Conservation (phyloP, 768 basidiomycete species). For the Suillus fuscotomentosus region DNA sequence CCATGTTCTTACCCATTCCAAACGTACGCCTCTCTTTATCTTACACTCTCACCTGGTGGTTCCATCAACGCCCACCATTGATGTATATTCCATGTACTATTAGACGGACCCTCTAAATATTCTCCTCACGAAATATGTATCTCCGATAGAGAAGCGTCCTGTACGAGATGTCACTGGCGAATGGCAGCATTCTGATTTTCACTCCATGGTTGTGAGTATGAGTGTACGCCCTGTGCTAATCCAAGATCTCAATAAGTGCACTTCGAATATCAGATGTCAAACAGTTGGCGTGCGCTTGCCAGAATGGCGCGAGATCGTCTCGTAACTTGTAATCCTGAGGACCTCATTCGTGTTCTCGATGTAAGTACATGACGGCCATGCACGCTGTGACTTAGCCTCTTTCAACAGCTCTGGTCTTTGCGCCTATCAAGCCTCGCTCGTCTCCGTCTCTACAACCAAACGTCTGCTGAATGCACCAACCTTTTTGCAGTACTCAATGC, state of each 20-base stretch:
- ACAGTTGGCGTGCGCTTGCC: conserved; percentile 85
- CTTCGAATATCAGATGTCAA: conserved; percentile 62
- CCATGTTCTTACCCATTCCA: conserved; percentile 87
- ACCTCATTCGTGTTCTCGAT: conserved; percentile 60
- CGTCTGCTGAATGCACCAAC: conserved; percentile 81
- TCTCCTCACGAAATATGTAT: conserved; percentile 80
- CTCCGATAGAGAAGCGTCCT: conserved; percentile 73
- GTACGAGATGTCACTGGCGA: conserved; percentile 72
- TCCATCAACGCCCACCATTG: conserved; percentile 37
- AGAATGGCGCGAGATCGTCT: conserved; percentile 80
- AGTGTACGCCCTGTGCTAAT: conserved; percentile 17
- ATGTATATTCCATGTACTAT: conserved; percentile 41
- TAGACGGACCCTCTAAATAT: conserved; percentile 86
- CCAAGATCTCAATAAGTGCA: conserved; percentile 18
- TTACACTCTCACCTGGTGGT: conserved; percentile 60
- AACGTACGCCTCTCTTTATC: conserved; percentile 66
- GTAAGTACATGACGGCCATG: conserved; percentile 40
- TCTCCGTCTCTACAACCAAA: conserved; percentile 82
- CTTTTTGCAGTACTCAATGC: conserved; percentile 69
- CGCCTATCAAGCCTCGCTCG: conserved; percentile 78
- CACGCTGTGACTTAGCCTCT: neutral
- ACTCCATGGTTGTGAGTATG: conserved; percentile 75
- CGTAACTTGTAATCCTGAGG: conserved; percentile 67
- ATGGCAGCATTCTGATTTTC: conserved; percentile 69
- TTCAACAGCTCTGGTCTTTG: conserved; percentile 73